Conservation (phyloP, 805 yeast genomes). For the Vanderwaltozyma tropicalis region DNA sequence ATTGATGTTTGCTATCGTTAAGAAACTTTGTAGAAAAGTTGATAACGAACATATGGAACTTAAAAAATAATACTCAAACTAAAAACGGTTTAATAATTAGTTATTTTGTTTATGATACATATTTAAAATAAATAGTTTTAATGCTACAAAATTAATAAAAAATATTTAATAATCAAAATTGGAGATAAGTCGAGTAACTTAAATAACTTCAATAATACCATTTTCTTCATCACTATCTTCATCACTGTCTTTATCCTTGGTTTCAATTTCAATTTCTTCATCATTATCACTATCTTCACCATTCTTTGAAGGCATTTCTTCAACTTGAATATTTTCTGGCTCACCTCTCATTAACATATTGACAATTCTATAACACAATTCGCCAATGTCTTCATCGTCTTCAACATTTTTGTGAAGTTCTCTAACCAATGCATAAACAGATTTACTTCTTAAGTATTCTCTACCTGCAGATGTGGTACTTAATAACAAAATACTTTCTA, state of each 20-base stretch:
- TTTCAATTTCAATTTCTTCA: constrained; percentile 21
- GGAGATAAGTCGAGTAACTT: constrained; percentile 1
- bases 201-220: constrained; percentile 30
- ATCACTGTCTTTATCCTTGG: constrained; percentile 13
- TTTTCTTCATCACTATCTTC: constrained; percentile 21
- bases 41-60: constrained; percentile 25
- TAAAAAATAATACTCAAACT: constrained; percentile 13
- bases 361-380: constrained; percentile 73
- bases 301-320: constrained; percentile 37
- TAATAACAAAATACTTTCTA: constrained; percentile 70
- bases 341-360: constrained; percentile 92
- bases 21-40: constrained; percentile 23
- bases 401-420: constrained; percentile 62
- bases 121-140: neutral
- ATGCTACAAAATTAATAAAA: neutral
- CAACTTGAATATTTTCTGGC: constrained; percentile 35
- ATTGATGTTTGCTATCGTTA: constrained; percentile 23
- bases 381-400: constrained; percentile 37
- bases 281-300: constrained; percentile 39
- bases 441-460: constrained; percentile 65
- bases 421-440: constrained; percentile 78
- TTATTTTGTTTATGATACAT: neutral
- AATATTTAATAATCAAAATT: neutral
- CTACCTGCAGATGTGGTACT: constrained; percentile 68
- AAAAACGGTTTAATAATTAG: neutral